Percentiles rank a stretch among this genome's conserved stretches.
These are phyloP conservation scores for Lathyrus aphaca DNA, from an alignment of 306 rosid genomes.

Conservation along the genomic window DNA sequence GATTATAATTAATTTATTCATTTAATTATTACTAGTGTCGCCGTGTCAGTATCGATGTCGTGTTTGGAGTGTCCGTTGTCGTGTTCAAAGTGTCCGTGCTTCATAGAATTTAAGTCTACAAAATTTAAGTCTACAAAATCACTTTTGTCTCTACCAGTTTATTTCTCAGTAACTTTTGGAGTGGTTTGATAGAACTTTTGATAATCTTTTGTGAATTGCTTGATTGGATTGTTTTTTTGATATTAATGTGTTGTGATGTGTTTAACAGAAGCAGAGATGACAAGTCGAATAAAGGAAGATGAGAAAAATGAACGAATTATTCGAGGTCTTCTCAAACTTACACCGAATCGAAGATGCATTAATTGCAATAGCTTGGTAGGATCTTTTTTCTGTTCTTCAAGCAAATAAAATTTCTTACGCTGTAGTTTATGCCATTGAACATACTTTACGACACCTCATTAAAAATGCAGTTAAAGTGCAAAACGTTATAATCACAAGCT, in stretches of 20 bases:
- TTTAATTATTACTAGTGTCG: too few species aligned
- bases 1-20: too few species aligned
- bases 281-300: constrained; percentile 85
- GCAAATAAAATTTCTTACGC: constrained; percentile 7
- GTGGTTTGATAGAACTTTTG: constrained; percentile 23
- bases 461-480: constrained; percentile 5
- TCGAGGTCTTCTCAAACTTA: constrained; percentile 86
- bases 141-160: not conserved
- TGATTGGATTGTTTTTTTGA: constrained; percentile 11
- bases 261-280: constrained; percentile 61
- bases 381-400: constrained; percentile 4
- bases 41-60: too few species aligned
- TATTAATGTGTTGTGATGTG: constrained; percentile 28
- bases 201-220: constrained; percentile 2
- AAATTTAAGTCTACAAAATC: not conserved
- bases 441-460: constrained; percentile 7
- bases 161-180: constrained; percentile 22
- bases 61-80: too few species aligned
- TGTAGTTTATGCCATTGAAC: not conserved
- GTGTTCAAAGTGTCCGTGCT: too few species aligned
- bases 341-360: constrained; percentile 83
- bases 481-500: not conserved
- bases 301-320: constrained; percentile 90
- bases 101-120: too few species aligned
- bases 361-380: constrained; percentile 90